A percentile compares a stretch with the other conserved stretches of the same genome.
These are phyloP conservation scores for Xanthoconium stramineum DNA, from an alignment of 768 basidiomycete genomes.

Conservation along the genomic window DNA sequence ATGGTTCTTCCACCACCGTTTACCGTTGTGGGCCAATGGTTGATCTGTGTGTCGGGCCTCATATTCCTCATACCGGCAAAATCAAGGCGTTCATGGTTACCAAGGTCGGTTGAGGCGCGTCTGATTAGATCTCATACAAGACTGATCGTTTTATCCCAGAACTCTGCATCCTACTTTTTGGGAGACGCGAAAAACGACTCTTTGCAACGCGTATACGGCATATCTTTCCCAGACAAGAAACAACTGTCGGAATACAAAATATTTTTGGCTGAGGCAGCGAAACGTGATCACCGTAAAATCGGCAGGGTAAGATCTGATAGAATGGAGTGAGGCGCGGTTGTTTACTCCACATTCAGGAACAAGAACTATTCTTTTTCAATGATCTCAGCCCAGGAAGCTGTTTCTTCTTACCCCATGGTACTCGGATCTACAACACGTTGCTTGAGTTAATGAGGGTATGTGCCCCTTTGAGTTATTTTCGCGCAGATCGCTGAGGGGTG, in stretches of 20 bases:
- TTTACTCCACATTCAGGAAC: constrained; percentile 51
- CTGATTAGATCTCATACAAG: background rate
- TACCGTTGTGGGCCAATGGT: constrained; percentile 99
- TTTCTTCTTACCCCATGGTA: constrained; percentile 97
- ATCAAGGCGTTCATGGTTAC: constrained; percentile 98
- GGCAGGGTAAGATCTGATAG: constrained; percentile 55
- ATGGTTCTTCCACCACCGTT: constrained; percentile 94
- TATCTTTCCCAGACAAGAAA: constrained; percentile 98
- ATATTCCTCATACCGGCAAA: constrained; percentile 95
- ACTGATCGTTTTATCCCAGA: constrained; percentile 42
- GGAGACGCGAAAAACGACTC: constrained; percentile 92
- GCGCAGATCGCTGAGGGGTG: constrained; percentile 1
- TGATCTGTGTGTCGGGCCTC: constrained; percentile 94
- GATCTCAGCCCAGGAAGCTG: constrained; percentile 92
- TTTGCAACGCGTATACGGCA: constrained; percentile 94
- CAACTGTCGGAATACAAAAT: constrained; percentile 92
- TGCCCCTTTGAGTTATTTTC: constrained; percentile 10
- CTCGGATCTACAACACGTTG: constrained; percentile 93
- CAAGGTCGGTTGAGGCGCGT: constrained; percentile 52
- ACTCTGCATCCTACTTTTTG: constrained; percentile 97
- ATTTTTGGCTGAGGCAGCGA: constrained; percentile 97
- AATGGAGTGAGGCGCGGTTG: background rate
- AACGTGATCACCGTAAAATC: constrained; percentile 94
- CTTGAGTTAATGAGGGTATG: constrained; percentile 86
- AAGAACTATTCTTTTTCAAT: constrained; percentile 99